Evolutionary conservation across 2,329 filamentous ascomycete species (phyloP).

Genomic region (Metarhizium anisopliae): DNA sequence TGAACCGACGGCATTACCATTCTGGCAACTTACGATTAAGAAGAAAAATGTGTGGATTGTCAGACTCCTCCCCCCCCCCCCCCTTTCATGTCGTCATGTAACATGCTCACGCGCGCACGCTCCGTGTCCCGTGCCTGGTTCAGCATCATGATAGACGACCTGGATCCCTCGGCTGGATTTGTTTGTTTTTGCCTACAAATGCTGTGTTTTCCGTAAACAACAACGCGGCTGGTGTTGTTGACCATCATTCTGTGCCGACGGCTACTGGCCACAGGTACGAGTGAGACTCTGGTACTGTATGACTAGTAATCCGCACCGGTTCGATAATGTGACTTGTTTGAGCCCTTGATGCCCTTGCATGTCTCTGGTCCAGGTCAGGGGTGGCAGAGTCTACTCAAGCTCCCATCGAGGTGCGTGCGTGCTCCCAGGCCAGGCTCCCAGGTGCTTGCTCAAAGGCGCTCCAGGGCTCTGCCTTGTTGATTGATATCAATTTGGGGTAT

Average conservation of each 20-base stretch:
- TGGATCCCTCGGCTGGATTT: neutral
- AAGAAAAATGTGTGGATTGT: neutral
- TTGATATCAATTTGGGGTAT: too few relatives aligned
- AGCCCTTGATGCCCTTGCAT: constrained; percentile 9
- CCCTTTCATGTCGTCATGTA: neutral
- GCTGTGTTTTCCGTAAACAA: neutral
- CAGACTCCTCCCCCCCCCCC: neutral
- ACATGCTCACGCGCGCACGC: neutral
- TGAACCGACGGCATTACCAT: neutral
- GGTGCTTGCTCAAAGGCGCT: neutral
- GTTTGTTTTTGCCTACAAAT: neutral
- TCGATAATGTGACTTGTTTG: constrained; percentile 3
- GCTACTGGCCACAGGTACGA: neutral
- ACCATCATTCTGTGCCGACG: too few relatives aligned
- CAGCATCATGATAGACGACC: neutral
- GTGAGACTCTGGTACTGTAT: constrained; percentile 2
- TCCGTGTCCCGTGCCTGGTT: neutral
- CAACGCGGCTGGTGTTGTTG: too few relatives aligned
- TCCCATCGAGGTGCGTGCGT: neutral
- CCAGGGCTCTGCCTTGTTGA: too few relatives aligned
- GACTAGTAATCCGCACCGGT: neutral
- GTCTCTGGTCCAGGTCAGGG: constrained; percentile 10
- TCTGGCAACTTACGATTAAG: neutral
- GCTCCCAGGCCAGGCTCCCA: too few relatives aligned
- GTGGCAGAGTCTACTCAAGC: neutral